Evolutionary conservation across 1,284 basidiomycete genomes (phyloP).

Genomic region (Schizophyllum amplum): DNA sequence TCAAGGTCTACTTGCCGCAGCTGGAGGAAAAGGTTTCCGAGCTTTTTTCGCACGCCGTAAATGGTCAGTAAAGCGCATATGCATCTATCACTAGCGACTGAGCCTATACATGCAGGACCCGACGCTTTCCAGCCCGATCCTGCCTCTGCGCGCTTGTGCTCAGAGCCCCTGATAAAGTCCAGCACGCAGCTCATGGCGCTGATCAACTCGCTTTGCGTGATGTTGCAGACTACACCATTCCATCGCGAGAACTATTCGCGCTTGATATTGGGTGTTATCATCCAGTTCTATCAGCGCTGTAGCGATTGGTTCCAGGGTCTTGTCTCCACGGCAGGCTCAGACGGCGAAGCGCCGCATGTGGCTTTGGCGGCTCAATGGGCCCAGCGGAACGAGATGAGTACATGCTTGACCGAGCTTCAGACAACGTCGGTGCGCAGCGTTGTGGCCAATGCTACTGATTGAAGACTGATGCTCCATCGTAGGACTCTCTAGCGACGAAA

Average conservation of each 20-base stretch:
- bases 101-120: conserved; percentile 37
- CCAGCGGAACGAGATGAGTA: conserved; percentile 71
- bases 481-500: conserved; percentile 35
- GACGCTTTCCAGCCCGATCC: conserved; percentile 82
- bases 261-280: conserved; percentile 91
- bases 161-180: conserved; percentile 75
- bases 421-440: conserved; percentile 28
- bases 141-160: conserved; percentile 50
- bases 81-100: neutral
- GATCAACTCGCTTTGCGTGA: conserved; percentile 87
- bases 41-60: conserved; percentile 82
- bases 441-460: conserved; percentile 2
- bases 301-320: conserved; percentile 81
- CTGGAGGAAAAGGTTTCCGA: conserved; percentile 90
- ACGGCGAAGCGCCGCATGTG: conserved; percentile 26
- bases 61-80: conserved; percentile 38
- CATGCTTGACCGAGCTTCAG: conserved; percentile 60
- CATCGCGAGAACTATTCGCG: conserved; percentile 91
- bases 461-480: neutral
- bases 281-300: conserved; percentile 94
- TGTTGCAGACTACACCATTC: conserved; percentile 93
- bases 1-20: conserved; percentile 90
- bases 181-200: conserved; percentile 83
- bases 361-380: conserved; percentile 82
- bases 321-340: conserved; percentile 40